Evolutionary conservation across 805 yeast species (phyloP).

Genomic region (Pichia eremophila): DNA sequence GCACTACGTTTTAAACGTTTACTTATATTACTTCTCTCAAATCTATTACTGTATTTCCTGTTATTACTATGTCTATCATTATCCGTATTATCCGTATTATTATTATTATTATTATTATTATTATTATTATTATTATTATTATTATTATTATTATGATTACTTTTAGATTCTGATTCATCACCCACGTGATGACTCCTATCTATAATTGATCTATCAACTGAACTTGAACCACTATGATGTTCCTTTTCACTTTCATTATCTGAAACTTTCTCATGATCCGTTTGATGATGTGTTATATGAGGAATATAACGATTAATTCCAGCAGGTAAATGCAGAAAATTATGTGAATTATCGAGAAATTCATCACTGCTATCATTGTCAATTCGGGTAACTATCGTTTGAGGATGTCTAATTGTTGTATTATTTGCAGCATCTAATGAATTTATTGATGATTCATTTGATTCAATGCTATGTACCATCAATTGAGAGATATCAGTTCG

Average conservation of each 20-base stretch:
- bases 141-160: background rate
- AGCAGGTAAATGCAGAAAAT: background rate
- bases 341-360: background rate
- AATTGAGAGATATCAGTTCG: too few relatives aligned
- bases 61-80: background rate
- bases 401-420: background rate
- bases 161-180: background rate
- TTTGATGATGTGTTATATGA: background rate
- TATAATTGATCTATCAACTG: too few relatives aligned
- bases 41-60: background rate
- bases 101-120: background rate
- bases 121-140: background rate
- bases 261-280: background rate
- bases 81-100: background rate
- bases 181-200: background rate
- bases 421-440: background rate
- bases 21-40: background rate
- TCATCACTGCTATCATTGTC: background rate
- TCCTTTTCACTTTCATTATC: too few relatives aligned
- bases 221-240: too few relatives aligned
- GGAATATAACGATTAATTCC: background rate
- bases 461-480: too few relatives aligned
- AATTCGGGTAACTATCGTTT: background rate
- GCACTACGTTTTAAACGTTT: conserved; percentile 1
- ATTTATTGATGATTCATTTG: background rate